Evolutionary conservation across 2,329 filamentous ascomycete species (phyloP), one percentile per base, ranked within the genome.

Genomic region (Hypocrella siamensis): DNA sequence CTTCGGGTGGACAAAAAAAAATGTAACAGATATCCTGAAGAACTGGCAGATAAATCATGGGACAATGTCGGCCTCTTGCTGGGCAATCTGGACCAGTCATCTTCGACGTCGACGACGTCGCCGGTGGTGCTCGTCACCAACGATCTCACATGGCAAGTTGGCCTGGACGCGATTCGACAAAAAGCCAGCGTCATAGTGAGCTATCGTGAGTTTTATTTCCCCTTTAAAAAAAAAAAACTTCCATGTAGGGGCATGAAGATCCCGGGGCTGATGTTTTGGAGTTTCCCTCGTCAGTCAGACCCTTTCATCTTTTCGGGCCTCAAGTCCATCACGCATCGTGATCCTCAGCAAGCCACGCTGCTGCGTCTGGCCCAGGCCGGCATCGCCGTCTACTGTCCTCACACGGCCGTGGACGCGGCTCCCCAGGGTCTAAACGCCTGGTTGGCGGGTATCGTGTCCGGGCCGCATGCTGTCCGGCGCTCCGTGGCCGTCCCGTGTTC

Each of bases 241-340:
- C 8, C 21, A 24, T 3, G 9, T 9, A 8, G 3, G 8, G 25
- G 25, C 11, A 12, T 7, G 21, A 12, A 12, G 21, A 22, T 7
- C 21, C 7, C 12, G 21, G 7, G 7, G 21, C 21, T 22, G 21
- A 22, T 22, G 21, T n/a, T n/a, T n/a, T n/a, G n/a, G n/a, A n/a
- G n/a, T n/a, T n/a, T n/a, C n/a, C n/a, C n/a, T 7, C 7, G 21
- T 12, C 21, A 7, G 21, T 7, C 44, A 92, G 83, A 98, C 56
- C 90, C 90, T 16, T 90, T 96, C 51, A 96, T 98, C 50, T 98
- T 98, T 64, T 75, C 81, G 30, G 81, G 81, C 32, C 67, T 98
- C 43, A 98, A 94, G 58, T 79, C 82, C 40, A 63, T 98, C 49
- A 93, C 83, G 21, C 70, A 85, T 30, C 67, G 68, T 38, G 81